phyloP scores from a whole-genome alignment of 2,329 filamentous ascomycete genomes.

The Rhinocladiella mackenziei region DNA sequence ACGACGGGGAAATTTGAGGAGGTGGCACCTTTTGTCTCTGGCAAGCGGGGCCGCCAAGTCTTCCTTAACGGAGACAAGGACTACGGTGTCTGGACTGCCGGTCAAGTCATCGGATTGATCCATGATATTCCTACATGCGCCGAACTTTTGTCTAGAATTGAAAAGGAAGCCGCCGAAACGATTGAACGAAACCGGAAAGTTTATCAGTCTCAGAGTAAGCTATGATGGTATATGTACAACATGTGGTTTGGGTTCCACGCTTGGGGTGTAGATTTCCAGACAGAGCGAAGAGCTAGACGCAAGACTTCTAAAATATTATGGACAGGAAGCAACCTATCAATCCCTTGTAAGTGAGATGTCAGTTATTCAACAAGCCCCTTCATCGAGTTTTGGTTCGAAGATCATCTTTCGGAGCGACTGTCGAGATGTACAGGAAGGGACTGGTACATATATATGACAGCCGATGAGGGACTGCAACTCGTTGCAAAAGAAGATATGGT shows the following conservation, averaged over 20 bases:
- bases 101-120: constrained; percentile 87
- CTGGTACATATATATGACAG: too few species aligned
- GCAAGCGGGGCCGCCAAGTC: constrained; percentile 84
- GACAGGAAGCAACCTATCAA: too few species aligned
- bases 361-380: too few species aligned
- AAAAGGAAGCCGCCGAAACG: constrained; percentile 68
- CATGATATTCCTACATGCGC: constrained; percentile 61
- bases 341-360: too few species aligned
- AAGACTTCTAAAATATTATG: too few species aligned
- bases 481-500: too few species aligned
- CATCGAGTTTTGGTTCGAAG: too few species aligned
- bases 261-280: constrained; percentile 1
- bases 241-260: not conserved
- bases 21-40: constrained; percentile 80
- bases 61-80: constrained; percentile 90
- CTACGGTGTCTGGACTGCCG: constrained; percentile 93
- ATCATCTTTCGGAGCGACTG: too few species aligned
- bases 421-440: too few species aligned
- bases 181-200: constrained; percentile 51
- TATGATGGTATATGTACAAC: constrained; percentile 7
- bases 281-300: constrained; percentile 1
- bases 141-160: constrained; percentile 66
- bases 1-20: constrained; percentile 83
- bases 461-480: too few species aligned
- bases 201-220: constrained; percentile 25